Base-by-base conservation (phyloP, 192 early-diverging fungal genomes). In the Backusella tuberculispora region DNA sequence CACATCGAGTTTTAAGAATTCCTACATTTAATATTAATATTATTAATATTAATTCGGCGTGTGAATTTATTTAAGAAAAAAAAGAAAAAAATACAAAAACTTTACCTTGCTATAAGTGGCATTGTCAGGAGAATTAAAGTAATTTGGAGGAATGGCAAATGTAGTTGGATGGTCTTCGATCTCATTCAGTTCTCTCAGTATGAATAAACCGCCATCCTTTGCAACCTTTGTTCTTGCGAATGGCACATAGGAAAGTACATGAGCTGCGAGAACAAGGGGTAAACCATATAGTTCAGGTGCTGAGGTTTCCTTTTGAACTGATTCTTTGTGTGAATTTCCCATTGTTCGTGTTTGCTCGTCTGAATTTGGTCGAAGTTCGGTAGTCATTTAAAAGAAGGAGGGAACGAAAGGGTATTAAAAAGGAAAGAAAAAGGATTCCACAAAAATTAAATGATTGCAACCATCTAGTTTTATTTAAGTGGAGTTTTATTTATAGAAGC, bases 241-340 rank as follows among this genome's bases (percentile, higher is more conserved):
- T 66, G 66, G 76, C 40, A 86, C 2, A 4, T 26, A 65, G 42
- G 84, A 81, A 13, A 86, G 24, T 21, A 80, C 76, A 60, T 81
- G 71, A 29, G 78, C 69, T 6, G 80, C 71, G 19, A 78, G 17
- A 0, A 78, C 75, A 41, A 86, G 64, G 8, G 77, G 71, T 26
- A 67, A 74, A 21, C 85, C 85, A 29, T 70, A 78, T 12, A 83
- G 68, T 19, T 80, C 71, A 47, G 84, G 84, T 5, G 84, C 72
- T 12, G 63, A 47, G 1, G 78, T 63, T 13, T 50, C 10, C 21
- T 60, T 34, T 34, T 34, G 29, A 34, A 2, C 29, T 0, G 2
- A 1, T 34, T 34, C 29, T 34, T 34, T 34, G 29, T 2, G 29
- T 34, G 29, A 34, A 2, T 2, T 34, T 34, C 2, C 29, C 2